These are phyloP conservation scores for Pyronema domesticum DNA, from an alignment of 495 filamentous ascomycete genomes.

Conservation along the genomic window DNA sequence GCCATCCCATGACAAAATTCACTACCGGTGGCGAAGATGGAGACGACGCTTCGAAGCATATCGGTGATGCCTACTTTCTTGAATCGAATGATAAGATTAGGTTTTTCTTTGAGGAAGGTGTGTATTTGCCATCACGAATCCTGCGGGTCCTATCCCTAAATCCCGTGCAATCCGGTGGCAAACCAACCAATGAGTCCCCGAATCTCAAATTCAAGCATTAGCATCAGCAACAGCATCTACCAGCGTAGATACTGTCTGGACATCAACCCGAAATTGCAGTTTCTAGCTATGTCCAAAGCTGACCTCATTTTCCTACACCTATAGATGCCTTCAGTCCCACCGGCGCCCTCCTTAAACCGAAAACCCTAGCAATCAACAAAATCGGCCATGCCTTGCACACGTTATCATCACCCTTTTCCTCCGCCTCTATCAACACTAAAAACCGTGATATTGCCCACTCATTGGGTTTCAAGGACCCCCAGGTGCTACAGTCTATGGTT, in stretches of 20 bases:
- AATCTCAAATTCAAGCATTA: too few relatives aligned
- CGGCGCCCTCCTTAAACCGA: conserved; percentile 51
- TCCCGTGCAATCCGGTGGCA: too few relatives aligned
- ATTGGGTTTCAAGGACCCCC: conserved; percentile 57
- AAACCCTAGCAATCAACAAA: conserved; percentile 76
- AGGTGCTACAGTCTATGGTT: conserved; percentile 80
- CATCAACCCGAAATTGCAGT: too few relatives aligned
- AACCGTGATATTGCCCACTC: conserved; percentile 46
- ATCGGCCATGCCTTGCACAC: conserved; percentile 83
- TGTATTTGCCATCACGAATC: conserved; percentile 16
- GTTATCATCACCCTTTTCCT: conserved; percentile 51
- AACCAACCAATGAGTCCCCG: too few relatives aligned
- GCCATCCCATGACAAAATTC: conserved; percentile 87
- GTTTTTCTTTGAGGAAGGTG: conserved; percentile 90
- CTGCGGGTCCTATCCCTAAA: neutral
- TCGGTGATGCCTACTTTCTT: conserved; percentile 93
- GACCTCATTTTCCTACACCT: neutral
- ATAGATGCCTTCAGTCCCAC: conserved; percentile 42
- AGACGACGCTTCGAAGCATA: conserved; percentile 37
- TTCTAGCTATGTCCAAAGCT: too few relatives aligned
- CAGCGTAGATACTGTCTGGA: too few relatives aligned
- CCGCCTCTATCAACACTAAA: conserved; percentile 35
- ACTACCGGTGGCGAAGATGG: conserved; percentile 52
- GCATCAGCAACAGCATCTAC: too few relatives aligned
- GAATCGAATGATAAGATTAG: conserved; percentile 71